Base-by-base conservation (phyloP, 2,329 filamentous ascomycete genomes). In the Verticillium longisporum region DNA sequence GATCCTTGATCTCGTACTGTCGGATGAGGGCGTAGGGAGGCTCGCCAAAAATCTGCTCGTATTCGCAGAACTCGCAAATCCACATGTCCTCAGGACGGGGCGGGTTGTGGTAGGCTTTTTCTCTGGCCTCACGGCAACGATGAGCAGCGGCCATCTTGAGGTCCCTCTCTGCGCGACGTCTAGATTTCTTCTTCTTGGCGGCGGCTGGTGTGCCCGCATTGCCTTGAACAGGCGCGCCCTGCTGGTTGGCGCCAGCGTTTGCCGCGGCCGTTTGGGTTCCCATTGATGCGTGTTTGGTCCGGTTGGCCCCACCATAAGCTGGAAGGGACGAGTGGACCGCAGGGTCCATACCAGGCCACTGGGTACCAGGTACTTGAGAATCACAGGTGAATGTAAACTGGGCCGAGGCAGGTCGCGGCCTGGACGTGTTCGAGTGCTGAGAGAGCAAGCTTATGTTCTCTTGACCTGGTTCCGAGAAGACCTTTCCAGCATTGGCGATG, bases 41-140 rank as follows among this genome's bases (percentile, higher is more conserved):
- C 59, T 83, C 83, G n/a, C 94, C 94, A 72, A 97, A 98, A 57
- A 99, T 97, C 59, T 87, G 86, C 75, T 98, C 94, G 71, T 97
- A 99, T 74, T 99, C 95, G 78, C 95, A 99, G 72, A 98, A 98
- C 70, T 97, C 91, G 76, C 95, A 99, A 56, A 98, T 92, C 91
- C 93, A 98, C 58, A 92, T 84, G 63, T 97, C 91, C 66, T 91
- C 89, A 1, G 68, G 67, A 36, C 78, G 76, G 1, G 90, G 89
- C 1, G 90, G 89, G 68, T 90, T 88, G 68, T 90, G 87, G 64
- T 85, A 86, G 72, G 95, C 96, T 61, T 85, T 83, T 65, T 90
- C 88, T 68, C 90, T 85, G 63, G 95, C 90, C 69, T 91, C 83
- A 56, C 90, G 84, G 62, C 89, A 88, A 6, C 95, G 89, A 66